Base-by-base conservation (phyloP, 768 basidiomycete species). In the Lentinula sp. region DNA sequence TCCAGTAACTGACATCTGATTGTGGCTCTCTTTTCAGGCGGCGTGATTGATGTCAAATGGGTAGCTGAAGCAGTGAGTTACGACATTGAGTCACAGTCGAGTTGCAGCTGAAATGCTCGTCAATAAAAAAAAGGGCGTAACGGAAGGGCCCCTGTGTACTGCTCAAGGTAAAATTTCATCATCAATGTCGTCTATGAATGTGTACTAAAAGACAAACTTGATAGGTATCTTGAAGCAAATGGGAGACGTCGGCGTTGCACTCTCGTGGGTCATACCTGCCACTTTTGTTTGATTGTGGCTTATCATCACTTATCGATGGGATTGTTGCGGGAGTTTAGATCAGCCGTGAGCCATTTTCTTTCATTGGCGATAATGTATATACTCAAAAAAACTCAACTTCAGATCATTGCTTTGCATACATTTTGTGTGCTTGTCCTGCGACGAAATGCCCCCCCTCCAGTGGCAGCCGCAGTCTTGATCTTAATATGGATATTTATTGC, bases 211-310 rank as follows among this genome's bases (percentile, higher is more conserved):
- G 46, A 37, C 16, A 21, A 34, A 42, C 31, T 11, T 49, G 28
- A 6, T 37, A 76, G 75, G 75, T 39, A 66, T 73, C 5, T 64
- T 76, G 62, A 74, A 76, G 59, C 71, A 78, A 54, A 65, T 73
- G 34, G 77, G 77, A 3, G 76, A 78, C 61, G 76, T 77, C 13
- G 75, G 75, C 5, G 75, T 76, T 13, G 75, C 77, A 32, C 62
- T 78, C 13, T 72, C 70, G 75, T 75, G 62, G 53, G 71, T 69
- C n/a, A 40, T 23, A 32, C 28, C 21, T 52, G 16, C 5, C 23
- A 51, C 21, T 35, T 28, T 11, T 15, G 8, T 23, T 31, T 42
- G 23, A 31, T 40, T 45, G 56, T 48, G 23, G 56, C 50, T 60
- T 23, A 52, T 54, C 34, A 35, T 37, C 28, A 28, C 28, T 28